A percentile compares a stretch with the other conserved stretches of the same genome.
These are phyloP conservation scores for Blastocystis sp. DNA, from an alignment of 352 stramenopile species.

Conservation along the genomic window DNA sequence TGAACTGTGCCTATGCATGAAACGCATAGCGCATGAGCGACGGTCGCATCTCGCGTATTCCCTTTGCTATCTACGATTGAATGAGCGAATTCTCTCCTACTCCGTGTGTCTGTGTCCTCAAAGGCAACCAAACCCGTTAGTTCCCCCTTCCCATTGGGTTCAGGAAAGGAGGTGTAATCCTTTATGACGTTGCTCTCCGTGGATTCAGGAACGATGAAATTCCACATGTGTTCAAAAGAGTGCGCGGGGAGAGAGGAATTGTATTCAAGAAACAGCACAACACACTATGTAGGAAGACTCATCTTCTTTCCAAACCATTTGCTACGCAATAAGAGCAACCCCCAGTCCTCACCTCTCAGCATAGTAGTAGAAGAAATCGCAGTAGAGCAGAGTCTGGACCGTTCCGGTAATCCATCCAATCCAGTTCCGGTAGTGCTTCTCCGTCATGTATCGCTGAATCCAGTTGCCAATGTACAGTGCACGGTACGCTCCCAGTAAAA, in stretches of 20 bases:
- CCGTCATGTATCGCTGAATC: constrained; percentile 92
- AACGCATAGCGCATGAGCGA: neutral
- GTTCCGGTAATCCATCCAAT: constrained; percentile 97
- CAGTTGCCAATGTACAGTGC: constrained; percentile 99
- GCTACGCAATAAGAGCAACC: neutral
- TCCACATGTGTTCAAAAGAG: constrained; percentile 23
- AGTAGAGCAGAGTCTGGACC: constrained; percentile 97
- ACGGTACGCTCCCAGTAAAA: constrained; percentile 95
- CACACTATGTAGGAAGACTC: constrained; percentile 73
- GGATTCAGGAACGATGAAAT: neutral
- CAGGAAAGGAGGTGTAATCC: constrained; percentile 66
- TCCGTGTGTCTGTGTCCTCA: neutral
- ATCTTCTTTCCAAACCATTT: constrained; percentile 74
- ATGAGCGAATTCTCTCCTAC: neutral
- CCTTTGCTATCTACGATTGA: neutral
- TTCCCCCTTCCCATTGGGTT: constrained; percentile 51
- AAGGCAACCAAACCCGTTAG: constrained; percentile 23
- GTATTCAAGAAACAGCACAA: constrained; percentile 8
- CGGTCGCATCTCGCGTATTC: neutral
- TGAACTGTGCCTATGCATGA: constrained; percentile 26
- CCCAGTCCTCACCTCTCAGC: constrained; percentile 46
- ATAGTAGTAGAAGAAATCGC: constrained; percentile 99
- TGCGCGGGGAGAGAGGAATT: neutral
- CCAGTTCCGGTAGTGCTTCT: constrained; percentile 94
- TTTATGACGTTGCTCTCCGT: neutral